phyloP scores from a whole-genome alignment of 2,329 filamentous ascomycete genomes.

The Teratosphaeria viscida region DNA sequence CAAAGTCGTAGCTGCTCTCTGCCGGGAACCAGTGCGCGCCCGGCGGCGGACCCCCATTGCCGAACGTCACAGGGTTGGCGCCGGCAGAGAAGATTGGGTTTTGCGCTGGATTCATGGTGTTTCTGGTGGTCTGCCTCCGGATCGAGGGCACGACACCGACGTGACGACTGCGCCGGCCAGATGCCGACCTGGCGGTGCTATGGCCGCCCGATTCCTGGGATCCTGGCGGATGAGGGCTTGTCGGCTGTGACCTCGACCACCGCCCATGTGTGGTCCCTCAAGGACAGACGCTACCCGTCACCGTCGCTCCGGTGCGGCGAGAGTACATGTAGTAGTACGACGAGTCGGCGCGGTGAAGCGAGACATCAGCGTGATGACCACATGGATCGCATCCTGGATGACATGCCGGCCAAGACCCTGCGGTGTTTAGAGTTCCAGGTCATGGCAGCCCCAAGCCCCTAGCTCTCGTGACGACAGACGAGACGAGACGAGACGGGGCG shows the following conservation, averaged over 20 bases:
- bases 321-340: not conserved
- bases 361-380: not conserved
- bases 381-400: not conserved
- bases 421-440: not conserved
- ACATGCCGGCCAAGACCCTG: not conserved
- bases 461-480: no score
- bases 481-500: no score
- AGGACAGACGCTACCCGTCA: not conserved
- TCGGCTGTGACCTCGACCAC: not conserved
- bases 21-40: slow-evolving; percentile 2
- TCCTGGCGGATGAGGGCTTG: not conserved
- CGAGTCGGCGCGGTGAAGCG: not conserved
- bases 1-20: slow-evolving; percentile 2
- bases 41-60: not conserved
- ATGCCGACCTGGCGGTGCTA: not conserved
- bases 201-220: not conserved
- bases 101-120: not conserved
- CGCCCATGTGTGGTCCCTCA: not conserved
- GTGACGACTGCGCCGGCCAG: not conserved
- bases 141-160: not conserved
- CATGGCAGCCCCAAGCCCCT: not conserved
- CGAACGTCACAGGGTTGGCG: not conserved
- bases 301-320: not conserved
- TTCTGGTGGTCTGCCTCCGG: not conserved
- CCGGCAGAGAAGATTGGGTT: not conserved